Evolutionary conservation across 2,329 filamentous ascomycete genomes (phyloP).

Genomic region (Arthroderma sp.): DNA sequence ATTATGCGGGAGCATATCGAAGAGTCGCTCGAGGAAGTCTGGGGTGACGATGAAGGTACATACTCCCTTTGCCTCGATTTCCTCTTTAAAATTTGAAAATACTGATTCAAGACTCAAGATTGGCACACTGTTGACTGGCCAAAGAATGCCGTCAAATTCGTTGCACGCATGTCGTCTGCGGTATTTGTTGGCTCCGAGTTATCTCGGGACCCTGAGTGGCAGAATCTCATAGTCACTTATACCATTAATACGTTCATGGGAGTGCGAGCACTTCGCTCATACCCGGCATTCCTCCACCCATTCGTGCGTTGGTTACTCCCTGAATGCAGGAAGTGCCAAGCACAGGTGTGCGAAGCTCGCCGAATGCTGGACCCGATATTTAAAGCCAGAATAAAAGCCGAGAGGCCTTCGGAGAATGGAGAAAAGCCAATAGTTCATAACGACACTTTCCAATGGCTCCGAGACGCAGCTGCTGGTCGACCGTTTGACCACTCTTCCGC

Average conservation of each 20-base stretch:
- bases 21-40: background rate
- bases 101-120: background rate
- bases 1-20: background rate
- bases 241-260: slow-evolving; percentile 13
- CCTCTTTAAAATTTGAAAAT: background rate
- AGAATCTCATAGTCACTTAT: slow-evolving; percentile 13
- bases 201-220: slow-evolving; percentile 15
- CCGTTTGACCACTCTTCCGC: slow-evolving; percentile 15
- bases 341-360: slow-evolving; percentile 9
- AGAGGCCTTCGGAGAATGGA: slow-evolving; percentile 7
- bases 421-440: slow-evolving; percentile 7
- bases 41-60: background rate
- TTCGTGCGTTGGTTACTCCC: slow-evolving; percentile 13
- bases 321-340: slow-evolving; percentile 9
- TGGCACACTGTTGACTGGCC: background rate
- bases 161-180: background rate
- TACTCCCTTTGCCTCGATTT: background rate
- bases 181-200: slow-evolving; percentile 13
- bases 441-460: slow-evolving; percentile 20
- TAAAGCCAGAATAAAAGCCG: slow-evolving; percentile 7
- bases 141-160: background rate
- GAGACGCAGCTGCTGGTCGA: slow-evolving; percentile 16
- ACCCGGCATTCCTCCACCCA: slow-evolving; percentile 7
- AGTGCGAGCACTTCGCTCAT: slow-evolving; percentile 14
- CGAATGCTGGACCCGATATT: slow-evolving; percentile 14